Conservation (phyloP, 139 green algal species). For the Chlorella sp. region DNA sequence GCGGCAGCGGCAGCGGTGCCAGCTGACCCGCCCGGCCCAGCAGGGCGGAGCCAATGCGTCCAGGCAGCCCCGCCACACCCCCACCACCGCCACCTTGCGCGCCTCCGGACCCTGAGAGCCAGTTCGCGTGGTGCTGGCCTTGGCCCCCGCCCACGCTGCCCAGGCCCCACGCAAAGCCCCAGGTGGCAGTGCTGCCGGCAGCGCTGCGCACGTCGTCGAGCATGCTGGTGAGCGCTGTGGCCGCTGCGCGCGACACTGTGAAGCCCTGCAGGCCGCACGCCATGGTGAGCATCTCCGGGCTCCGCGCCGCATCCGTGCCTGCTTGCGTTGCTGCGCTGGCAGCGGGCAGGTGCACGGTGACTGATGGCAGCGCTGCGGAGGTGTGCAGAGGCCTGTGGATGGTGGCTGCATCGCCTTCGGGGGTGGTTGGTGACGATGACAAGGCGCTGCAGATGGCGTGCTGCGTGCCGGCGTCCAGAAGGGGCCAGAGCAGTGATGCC, state of each 20-base stretch:
- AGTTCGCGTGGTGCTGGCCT: no score
- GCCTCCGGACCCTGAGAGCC: no score
- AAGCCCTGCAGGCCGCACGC: background rate
- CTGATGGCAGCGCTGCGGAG: no score
- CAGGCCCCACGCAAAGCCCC: background rate
- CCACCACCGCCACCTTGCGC: no score
- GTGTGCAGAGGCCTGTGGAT: no score
- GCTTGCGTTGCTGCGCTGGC: background rate
- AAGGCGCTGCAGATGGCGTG: background rate
- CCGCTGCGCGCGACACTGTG: background rate
- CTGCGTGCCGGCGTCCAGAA: background rate
- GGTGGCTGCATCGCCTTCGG: no score
- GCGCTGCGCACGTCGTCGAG: background rate
- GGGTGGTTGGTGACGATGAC: no score
- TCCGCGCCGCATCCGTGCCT: background rate
- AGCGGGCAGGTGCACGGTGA: background rate
- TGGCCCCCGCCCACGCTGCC: background rate
- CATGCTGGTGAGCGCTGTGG: background rate
- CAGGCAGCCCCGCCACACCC: no score
- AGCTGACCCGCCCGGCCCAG: no score
- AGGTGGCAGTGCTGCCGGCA: background rate
- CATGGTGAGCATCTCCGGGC: background rate
- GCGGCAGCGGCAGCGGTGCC: background rate
- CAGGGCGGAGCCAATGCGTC: no score
- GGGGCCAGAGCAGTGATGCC: slow-evolving; percentile 2